These are phyloP conservation scores for Suhomyces wounanorum DNA, from an alignment of 1,139 yeast species.

Conservation along the genomic window DNA sequence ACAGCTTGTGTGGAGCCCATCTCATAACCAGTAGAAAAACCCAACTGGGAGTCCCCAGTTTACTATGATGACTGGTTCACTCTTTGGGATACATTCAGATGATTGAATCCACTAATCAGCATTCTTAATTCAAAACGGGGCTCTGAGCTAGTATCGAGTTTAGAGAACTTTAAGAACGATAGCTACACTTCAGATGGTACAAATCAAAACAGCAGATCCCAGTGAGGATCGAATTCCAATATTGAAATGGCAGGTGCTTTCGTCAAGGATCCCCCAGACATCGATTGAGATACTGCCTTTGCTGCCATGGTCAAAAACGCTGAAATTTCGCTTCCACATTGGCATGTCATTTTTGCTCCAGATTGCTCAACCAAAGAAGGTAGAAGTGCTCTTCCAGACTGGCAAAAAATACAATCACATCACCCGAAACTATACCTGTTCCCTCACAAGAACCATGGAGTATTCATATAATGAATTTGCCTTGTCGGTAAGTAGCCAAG, in stretches of 20 bases:
- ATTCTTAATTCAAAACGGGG: background rate
- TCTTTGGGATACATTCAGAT: background rate
- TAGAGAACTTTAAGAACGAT: background rate
- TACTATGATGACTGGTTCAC: background rate
- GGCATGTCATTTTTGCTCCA: background rate
- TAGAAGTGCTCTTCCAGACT: background rate
- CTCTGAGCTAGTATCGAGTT: background rate
- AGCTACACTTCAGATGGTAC: background rate
- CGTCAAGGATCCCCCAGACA: background rate
- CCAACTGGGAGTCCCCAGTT: background rate
- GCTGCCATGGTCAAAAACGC: background rate
- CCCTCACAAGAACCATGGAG: background rate
- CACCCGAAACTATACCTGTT: background rate
- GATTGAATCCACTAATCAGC: background rate
- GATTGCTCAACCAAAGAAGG: background rate
- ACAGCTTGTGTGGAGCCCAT: background rate
- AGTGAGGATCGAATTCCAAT: background rate
- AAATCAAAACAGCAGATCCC: background rate
- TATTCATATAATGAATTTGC: background rate
- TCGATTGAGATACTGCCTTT: background rate
- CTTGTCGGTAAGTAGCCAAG: background rate
- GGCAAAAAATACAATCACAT: background rate
- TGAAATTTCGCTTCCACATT: background rate
- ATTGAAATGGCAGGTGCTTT: background rate
- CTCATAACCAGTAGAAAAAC: background rate